Percentiles rank a stretch among this genome's conserved stretches.
These are phyloP conservation scores for Mycena haematopus DNA, from an alignment of 768 basidiomycete genomes.

Conservation along the genomic window DNA sequence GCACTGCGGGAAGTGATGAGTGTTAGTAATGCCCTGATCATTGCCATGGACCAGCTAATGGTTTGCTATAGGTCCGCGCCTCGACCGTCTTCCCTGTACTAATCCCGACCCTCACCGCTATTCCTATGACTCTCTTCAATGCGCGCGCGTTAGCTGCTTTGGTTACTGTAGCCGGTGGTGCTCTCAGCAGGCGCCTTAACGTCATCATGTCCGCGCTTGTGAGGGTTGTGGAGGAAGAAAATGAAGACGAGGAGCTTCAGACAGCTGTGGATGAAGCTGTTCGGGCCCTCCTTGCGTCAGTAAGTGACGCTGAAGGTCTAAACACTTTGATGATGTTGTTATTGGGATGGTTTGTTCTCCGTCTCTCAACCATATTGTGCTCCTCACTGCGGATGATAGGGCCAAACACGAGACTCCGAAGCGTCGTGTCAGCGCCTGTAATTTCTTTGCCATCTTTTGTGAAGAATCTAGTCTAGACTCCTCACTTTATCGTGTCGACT, in stretches of 20 bases:
- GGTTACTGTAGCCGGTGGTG: constrained; percentile 92
- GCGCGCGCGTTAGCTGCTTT: constrained; percentile 88
- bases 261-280: constrained; percentile 79
- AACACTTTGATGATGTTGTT: constrained; percentile 89
- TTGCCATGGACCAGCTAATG: neutral
- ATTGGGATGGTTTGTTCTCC: constrained; percentile 76
- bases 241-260: constrained; percentile 71
- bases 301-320: constrained; percentile 86
- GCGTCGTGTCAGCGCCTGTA: constrained; percentile 81
- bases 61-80: constrained; percentile 77
- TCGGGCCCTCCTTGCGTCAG: constrained; percentile 74
- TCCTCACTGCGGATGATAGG: constrained; percentile 52
- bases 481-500: constrained; percentile 88
- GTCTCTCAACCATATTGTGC: neutral
- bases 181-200: constrained; percentile 83
- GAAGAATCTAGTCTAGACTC: constrained; percentile 82
- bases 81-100: constrained; percentile 96
- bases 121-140: constrained; percentile 95
- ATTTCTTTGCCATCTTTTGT: constrained; percentile 83
- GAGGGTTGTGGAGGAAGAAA: constrained; percentile 79
- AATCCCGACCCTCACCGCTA: constrained; percentile 89
- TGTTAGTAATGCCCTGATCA: constrained; percentile 54
- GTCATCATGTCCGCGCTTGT: constrained; percentile 82
- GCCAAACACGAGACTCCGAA: constrained; percentile 74
- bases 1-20: constrained; percentile 95